Evolutionary conservation across 805 yeast species (phyloP).

Genomic region (Candida endomychidarum): DNA sequence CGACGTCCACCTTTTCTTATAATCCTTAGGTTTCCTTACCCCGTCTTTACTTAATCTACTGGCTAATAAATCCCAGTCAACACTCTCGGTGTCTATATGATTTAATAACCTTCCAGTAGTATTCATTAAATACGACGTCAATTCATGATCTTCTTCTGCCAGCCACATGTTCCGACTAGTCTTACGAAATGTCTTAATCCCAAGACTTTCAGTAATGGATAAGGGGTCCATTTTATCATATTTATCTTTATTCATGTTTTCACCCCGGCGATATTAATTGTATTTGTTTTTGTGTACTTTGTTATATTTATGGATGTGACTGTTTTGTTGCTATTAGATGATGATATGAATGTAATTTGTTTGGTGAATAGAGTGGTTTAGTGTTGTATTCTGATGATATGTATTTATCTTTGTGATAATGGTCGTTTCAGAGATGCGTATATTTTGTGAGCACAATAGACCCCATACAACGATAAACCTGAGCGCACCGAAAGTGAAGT

Average conservation of each 20-base stretch:
- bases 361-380: no score
- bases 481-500: no score
- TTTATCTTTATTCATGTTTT: constrained; percentile 8
- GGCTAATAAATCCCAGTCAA: constrained; percentile 66
- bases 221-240: constrained; percentile 44
- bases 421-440: not conserved
- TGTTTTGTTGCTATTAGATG: no score
- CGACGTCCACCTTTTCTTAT: constrained; percentile 84
- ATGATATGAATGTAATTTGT: no score
- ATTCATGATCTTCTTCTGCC: constrained; percentile 61
- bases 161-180: constrained; percentile 71
- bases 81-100: constrained; percentile 34
- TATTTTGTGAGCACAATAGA: not conserved
- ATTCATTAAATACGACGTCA: constrained; percentile 44
- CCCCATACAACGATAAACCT: no score
- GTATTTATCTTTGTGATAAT: no score
- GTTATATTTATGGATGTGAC: no score
- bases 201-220: constrained; percentile 67
- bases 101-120: constrained; percentile 25
- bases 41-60: constrained; percentile 35
- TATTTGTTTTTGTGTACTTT: no score
- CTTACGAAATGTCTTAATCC: constrained; percentile 70
- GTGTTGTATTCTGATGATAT: no score
- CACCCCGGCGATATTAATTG: no score
- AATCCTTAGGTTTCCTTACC: constrained; percentile 71